These are phyloP conservation scores for Arthrobotrys megalospora DNA, from an alignment of 2,329 filamentous ascomycete species.

Conservation along the genomic window DNA sequence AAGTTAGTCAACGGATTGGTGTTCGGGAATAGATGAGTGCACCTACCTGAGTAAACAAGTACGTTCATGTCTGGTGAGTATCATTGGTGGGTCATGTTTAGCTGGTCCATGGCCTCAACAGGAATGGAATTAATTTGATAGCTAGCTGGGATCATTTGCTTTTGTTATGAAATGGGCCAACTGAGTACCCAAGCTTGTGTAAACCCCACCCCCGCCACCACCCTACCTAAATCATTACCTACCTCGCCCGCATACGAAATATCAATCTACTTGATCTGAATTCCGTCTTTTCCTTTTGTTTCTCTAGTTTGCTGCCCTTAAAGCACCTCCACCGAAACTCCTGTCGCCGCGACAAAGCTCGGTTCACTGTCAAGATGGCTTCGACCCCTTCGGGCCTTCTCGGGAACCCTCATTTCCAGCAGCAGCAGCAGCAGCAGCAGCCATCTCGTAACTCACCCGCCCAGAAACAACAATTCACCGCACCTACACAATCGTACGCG, in stretches of 20 bases:
- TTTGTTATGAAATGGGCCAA: too few relatives aligned
- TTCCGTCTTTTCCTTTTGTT: neutral
- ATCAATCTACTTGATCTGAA: neutral
- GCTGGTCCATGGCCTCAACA: neutral
- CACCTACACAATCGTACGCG: constrained; percentile 78
- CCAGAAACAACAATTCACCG: constrained; percentile 79
- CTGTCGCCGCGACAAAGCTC: neutral
- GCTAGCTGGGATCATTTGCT: too few relatives aligned
- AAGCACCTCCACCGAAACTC: neutral
- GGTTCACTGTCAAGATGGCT: constrained; percentile 16
- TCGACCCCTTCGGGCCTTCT: constrained; percentile 37
- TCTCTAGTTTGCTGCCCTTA: too few relatives aligned
- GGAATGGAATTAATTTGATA: too few relatives aligned
- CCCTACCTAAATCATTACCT: too few relatives aligned
- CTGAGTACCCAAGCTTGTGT: too few relatives aligned
- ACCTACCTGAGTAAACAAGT: constrained; percentile 87
- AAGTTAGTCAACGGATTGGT: constrained; percentile 61
- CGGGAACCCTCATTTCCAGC: constrained; percentile 42
- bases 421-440: constrained; percentile 20
- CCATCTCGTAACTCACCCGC: constrained; percentile 28
- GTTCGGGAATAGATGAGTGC: constrained; percentile 62
- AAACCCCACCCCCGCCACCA: too few relatives aligned
- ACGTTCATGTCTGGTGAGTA: constrained; percentile 74
- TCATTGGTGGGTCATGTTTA: neutral
- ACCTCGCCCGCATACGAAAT: too few relatives aligned